These are phyloP conservation scores for Pseudozyma sp. DNA, from an alignment of 1,284 basidiomycete genomes.

Conservation along the genomic window DNA sequence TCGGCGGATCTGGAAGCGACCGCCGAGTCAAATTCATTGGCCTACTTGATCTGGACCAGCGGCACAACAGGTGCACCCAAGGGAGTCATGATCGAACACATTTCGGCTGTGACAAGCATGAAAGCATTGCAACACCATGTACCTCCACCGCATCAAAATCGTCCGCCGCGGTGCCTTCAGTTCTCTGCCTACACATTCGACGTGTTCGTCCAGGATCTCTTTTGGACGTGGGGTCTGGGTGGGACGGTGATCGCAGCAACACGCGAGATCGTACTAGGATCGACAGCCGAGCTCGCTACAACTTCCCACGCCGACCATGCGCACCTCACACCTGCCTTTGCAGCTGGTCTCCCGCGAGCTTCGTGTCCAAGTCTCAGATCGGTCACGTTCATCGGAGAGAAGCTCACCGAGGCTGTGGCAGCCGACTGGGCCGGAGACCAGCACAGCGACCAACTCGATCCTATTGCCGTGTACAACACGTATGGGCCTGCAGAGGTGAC, in stretches of 20 bases:
- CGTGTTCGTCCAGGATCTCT: slow-evolving; percentile 43
- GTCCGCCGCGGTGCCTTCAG: slow-evolving; percentile 25
- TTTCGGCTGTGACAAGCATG: slow-evolving; percentile 29
- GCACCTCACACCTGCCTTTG: slow-evolving; percentile 59
- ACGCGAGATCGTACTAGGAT: slow-evolving; percentile 21
- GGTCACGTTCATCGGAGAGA: slow-evolving; percentile 61
- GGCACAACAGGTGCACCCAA: slow-evolving; percentile 62
- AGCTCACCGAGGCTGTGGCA: slow-evolving; percentile 58
- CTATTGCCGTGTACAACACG: slow-evolving; percentile 27
- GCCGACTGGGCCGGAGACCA: slow-evolving; percentile 47
- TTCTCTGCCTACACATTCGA: slow-evolving; percentile 50
- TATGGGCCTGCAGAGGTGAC: slow-evolving; percentile 46
- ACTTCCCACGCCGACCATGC: slow-evolving; percentile 26
- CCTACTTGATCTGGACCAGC: slow-evolving; percentile 63
- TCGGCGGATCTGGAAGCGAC: slow-evolving; percentile 1
- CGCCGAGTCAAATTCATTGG: slow-evolving; percentile 20
- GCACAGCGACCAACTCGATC: neutral
- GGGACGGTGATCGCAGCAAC: slow-evolving; percentile 34
- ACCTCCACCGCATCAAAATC: slow-evolving; percentile 1
- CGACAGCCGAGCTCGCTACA: slow-evolving; percentile 15
- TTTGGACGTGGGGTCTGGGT: slow-evolving; percentile 43
- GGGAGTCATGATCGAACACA: slow-evolving; percentile 43
- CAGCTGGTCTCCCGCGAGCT: slow-evolving; percentile 44
- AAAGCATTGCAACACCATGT: slow-evolving; percentile 29
- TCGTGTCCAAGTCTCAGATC: slow-evolving; percentile 42